Conservation (phyloP, 2,329 filamentous ascomycete species). For the Arthroderma sp. region DNA sequence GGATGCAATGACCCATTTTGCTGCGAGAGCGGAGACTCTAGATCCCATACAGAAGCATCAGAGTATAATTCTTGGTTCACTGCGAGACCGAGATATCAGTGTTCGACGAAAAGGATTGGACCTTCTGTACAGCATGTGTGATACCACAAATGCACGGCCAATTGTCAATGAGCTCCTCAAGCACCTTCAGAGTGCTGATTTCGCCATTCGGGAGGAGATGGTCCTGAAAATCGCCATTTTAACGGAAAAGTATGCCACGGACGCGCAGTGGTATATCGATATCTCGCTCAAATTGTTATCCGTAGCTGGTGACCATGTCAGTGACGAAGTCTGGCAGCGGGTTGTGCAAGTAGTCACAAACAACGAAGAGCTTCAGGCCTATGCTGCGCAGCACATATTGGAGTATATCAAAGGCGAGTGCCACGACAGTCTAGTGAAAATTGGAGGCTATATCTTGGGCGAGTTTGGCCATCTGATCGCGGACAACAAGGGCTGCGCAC, state of each 20-base stretch:
- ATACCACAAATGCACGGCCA: slow-evolving; percentile 80
- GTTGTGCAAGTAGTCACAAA: slow-evolving; percentile 99
- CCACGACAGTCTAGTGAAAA: slow-evolving; percentile 95
- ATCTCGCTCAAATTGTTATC: slow-evolving; percentile 89
- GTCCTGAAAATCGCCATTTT: slow-evolving; percentile 96
- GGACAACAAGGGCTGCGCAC: slow-evolving; percentile 81
- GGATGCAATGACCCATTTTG: slow-evolving; percentile 96
- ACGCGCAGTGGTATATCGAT: slow-evolving; percentile 98
- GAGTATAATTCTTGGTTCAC: slow-evolving; percentile 82
- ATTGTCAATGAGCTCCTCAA: slow-evolving; percentile 90
- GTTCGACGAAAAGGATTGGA: slow-evolving; percentile 92
- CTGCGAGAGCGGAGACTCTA: slow-evolving; percentile 81
- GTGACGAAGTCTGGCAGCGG: slow-evolving; percentile 97
- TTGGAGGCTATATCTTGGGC: slow-evolving; percentile 87
- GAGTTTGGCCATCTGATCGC: slow-evolving; percentile 96
- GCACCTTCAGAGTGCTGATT: slow-evolving; percentile 92
- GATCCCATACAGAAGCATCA: slow-evolving; percentile 98
- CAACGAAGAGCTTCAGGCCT: slow-evolving; percentile 95
- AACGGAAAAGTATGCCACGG: slow-evolving; percentile 95
- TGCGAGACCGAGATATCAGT: slow-evolving; percentile 93
- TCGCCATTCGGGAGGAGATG: slow-evolving; percentile 98
- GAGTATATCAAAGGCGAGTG: slow-evolving; percentile 88
- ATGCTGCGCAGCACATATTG: slow-evolving; percentile 84
- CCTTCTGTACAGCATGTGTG: slow-evolving; percentile 98
- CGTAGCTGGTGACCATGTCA: slow-evolving; percentile 95